Percentiles rank a stretch among this genome's conserved stretches.
Conservation (phyloP, 2,329 filamentous ascomycete genomes). For the Tolypocladium sp. region DNA sequence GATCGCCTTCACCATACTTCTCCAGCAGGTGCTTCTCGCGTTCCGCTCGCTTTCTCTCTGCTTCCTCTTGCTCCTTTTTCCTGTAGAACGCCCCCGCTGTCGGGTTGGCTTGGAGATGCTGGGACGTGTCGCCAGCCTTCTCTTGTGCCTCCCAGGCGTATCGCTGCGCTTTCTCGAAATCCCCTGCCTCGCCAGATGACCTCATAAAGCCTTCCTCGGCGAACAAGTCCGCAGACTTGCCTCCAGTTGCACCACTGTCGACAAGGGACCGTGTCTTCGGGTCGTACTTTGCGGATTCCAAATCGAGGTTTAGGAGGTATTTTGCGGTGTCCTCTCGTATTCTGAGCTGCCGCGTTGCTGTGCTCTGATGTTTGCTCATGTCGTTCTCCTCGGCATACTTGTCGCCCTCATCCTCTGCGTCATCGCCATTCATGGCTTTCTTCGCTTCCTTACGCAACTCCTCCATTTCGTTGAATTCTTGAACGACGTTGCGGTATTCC, state of each 20-base stretch:
- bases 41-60: constrained; percentile 57
- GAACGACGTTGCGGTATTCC: constrained; percentile 79
- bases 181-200: constrained; percentile 80
- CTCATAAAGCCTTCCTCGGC: constrained; percentile 90
- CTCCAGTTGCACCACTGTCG: constrained; percentile 69
- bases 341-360: constrained; percentile 80
- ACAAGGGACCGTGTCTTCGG: constrained; percentile 91
- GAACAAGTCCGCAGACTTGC: constrained; percentile 72
- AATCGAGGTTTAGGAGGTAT: constrained; percentile 87
- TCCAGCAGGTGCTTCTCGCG: constrained; percentile 64
- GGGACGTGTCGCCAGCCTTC: constrained; percentile 62
- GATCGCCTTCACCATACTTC: constrained; percentile 69
- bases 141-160: constrained; percentile 97
- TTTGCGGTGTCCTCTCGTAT: constrained; percentile 96
- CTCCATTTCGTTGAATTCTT: constrained; percentile 83
- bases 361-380: constrained; percentile 90
- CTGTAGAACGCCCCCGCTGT: constrained; percentile 81
- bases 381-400: constrained; percentile 92
- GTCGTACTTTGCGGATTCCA: constrained; percentile 96
- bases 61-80: constrained; percentile 70
- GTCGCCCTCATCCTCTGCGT: constrained; percentile 49
- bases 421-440: constrained; percentile 29
- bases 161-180: constrained; percentile 80
- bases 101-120: constrained; percentile 92
- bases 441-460: constrained; percentile 53